A percentile compares a stretch with the other conserved stretches of the same genome.
Evolutionary conservation across 495 filamentous ascomycete species (phyloP).

Genomic region (Tuber brumale): DNA sequence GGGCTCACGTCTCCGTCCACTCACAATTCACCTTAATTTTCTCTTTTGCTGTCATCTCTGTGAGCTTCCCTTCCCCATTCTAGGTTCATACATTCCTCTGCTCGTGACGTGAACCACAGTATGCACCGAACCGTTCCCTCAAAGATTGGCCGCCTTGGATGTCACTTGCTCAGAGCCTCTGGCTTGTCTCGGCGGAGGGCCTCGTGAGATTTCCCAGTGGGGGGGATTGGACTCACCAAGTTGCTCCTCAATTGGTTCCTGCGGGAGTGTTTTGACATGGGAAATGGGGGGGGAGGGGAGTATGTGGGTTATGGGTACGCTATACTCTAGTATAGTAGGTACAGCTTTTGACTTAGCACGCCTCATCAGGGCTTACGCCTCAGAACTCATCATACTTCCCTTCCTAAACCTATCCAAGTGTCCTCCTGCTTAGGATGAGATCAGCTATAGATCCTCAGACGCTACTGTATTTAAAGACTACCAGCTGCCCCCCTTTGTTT

Average conservation of each 20-base stretch:
- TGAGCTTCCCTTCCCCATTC: background rate
- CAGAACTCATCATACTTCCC: conserved; percentile 19
- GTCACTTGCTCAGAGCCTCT: background rate
- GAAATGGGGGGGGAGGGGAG: background rate
- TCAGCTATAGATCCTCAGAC: background rate
- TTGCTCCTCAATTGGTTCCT: conserved; percentile 27
- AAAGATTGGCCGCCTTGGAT: conserved; percentile 13
- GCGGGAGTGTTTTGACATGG: conserved; percentile 28
- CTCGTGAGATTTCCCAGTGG: conserved; percentile 25
- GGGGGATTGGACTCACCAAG: conserved; percentile 20
- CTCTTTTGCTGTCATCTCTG: background rate
- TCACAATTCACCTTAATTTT: conserved; percentile 8
- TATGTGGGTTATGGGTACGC: conserved; percentile 6
- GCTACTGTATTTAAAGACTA: background rate
- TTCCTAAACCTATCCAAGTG: background rate
- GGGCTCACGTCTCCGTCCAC: background rate
- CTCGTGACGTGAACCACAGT: conserved; percentile 29
- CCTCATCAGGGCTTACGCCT: conserved; percentile 32
- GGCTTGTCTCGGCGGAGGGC: conserved; percentile 23
- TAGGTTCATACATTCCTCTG: background rate
- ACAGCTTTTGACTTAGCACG: conserved; percentile 16
- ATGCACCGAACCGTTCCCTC: conserved; percentile 7
- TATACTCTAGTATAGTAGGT: background rate
- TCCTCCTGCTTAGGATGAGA: background rate
- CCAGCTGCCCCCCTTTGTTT: conserved; percentile 4